A percentile compares a stretch with the other conserved stretches of the same genome.
These are phyloP conservation scores for Dorcoceras hygrometricum DNA, from an alignment of 257 asterid species.

Conservation along the genomic window DNA sequence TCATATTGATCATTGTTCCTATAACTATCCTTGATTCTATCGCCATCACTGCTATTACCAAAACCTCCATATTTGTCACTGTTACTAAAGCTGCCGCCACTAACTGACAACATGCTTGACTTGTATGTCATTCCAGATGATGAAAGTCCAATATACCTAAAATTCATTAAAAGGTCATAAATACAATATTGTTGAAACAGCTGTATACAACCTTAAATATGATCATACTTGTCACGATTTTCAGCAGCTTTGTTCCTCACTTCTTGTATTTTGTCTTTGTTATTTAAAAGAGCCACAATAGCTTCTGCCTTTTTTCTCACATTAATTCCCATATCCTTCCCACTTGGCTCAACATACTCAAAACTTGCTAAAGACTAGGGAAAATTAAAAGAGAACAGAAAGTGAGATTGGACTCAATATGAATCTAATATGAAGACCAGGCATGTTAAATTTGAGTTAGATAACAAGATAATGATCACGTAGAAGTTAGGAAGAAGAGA, in stretches of 20 bases:
- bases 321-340: constrained; percentile 84
- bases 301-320: constrained; percentile 90
- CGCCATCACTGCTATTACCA: constrained; percentile 54
- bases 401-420: constrained; percentile 23
- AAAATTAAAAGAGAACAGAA: constrained; percentile 27
- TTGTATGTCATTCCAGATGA: constrained; percentile 80
- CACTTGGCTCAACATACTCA: constrained; percentile 87
- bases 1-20: constrained; percentile 54
- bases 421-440: constrained; percentile 18
- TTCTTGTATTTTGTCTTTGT: constrained; percentile 88
- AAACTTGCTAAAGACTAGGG: constrained; percentile 77
- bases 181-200: constrained; percentile 21
- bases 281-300: constrained; percentile 67
- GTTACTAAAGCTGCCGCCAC: constrained; percentile 51
- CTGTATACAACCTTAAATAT: constrained; percentile 18
- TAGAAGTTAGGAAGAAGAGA: constrained; percentile 22
- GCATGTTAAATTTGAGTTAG: constrained; percentile 12
- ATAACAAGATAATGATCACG: constrained; percentile 1
- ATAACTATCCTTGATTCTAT: constrained; percentile 40
- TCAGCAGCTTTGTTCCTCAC: constrained; percentile 78
- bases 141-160: constrained; percentile 84
- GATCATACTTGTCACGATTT: constrained; percentile 84
- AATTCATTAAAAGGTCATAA: constrained; percentile 24
- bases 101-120: constrained; percentile 64
- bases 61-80: constrained; percentile 73